Base-by-base conservation (phyloP, 345 rosid genomes). In the Mallotus nudiflorus region DNA sequence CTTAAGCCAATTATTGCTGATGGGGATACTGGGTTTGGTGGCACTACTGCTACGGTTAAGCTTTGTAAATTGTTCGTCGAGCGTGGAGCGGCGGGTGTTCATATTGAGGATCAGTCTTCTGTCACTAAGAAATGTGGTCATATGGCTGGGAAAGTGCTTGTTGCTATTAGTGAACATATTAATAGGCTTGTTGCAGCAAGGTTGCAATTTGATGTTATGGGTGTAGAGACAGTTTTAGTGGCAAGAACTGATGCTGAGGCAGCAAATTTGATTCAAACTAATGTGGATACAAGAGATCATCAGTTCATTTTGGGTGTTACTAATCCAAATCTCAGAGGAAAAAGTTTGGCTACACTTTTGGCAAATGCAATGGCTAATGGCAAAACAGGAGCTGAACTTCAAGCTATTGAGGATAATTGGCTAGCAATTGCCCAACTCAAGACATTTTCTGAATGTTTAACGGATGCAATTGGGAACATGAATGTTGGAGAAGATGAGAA, bases 61-160 rank as follows among this genome's bases (percentile, higher is more conserved):
- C 92, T 96, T 28, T 89, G 99, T 82, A 92, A 91, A 83, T 93
- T 92, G 27, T 96, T 90, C 39, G 98, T 91, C 0, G 99, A 96
- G 83, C 90, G 95, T 12, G 98, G 96, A 0, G 97, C 98, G 4
- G 99, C 96, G 6, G 98, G 96, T 4, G 98, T 96, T 35, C 98
- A 92, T 75, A 83, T 96, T 31, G 98, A 96, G 78, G 99, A 96
- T 66, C 96, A 96, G 82, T 89, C 95, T 4, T 96, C 99, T 2
- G 89, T 91, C 28, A 92, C 98, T 67, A 96, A 96, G 74, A 91
- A 92, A 80, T 92, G 98, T 9, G 97, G 97, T 45, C 98, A 96
- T 80, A 91, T 92, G 98, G 97, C 98, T 4, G 97, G 97, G 16
- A 96, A 92, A 73, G 98, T 96, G 42, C 93, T 96, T 4, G 99